Percentiles rank a stretch among this genome's conserved stretches.
These are phyloP conservation scores for Kluyveromyces aestuarii DNA, from an alignment of 805 yeast species.

Conservation along the genomic window DNA sequence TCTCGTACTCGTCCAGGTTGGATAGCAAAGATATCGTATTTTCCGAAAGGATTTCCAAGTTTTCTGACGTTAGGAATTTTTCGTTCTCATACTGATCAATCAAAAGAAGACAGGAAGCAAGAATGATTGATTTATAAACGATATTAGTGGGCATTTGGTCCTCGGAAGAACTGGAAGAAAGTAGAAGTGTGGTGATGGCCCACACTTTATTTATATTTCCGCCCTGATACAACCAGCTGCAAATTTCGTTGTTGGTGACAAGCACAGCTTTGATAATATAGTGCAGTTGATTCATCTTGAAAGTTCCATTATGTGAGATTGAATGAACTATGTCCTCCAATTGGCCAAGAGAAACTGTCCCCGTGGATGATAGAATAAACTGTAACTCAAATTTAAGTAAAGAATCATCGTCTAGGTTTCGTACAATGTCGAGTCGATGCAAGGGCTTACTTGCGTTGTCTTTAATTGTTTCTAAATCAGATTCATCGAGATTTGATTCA, in stretches of 20 bases:
- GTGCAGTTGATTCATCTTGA: constrained; percentile 21
- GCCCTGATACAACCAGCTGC: constrained; percentile 18
- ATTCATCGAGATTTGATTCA: not conserved
- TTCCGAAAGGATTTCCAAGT: constrained; percentile 14
- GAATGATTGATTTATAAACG: constrained; percentile 18
- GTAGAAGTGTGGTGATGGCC: constrained; percentile 11
- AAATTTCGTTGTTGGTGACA: constrained; percentile 2
- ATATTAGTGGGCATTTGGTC: constrained; percentile 19
- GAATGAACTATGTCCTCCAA: constrained; percentile 15
- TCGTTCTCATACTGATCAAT: constrained; percentile 4
- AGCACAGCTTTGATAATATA: constrained; percentile 16
- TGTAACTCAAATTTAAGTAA: constrained; percentile 3
- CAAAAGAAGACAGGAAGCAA: constrained; percentile 15
- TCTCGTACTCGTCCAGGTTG: constrained; percentile 15
- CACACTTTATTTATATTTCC: constrained; percentile 17
- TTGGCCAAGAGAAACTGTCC: constrained; percentile 8
- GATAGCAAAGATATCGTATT: constrained; percentile 11
- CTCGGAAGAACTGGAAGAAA: constrained; percentile 20
- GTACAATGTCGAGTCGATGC: not conserved
- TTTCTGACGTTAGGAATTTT: not conserved
- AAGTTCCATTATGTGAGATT: constrained; percentile 18
- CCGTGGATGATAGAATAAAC: not conserved
- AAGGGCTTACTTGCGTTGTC: not conserved
- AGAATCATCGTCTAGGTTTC: not conserved
- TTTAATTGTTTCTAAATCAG: not conserved